Percentiles rank a stretch among this genome's conserved stretches.
phyloP scores from a whole-genome alignment of 371 early-diverging fungal genomes.

The Mucor saturninus region DNA sequence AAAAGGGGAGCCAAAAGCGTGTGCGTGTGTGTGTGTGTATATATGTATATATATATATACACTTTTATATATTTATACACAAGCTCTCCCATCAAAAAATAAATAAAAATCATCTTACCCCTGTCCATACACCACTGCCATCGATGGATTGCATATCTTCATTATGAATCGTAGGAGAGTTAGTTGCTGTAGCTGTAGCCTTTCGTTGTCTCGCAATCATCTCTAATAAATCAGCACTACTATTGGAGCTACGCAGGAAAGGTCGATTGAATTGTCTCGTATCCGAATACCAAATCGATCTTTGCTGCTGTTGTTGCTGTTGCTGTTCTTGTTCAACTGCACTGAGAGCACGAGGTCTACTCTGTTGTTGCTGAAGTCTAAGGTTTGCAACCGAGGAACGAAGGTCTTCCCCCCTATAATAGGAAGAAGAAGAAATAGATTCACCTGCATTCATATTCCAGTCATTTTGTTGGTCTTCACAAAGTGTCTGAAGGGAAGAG shows the following conservation, averaged over 20 bases:
- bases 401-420: constrained; percentile 32
- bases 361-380: constrained; percentile 13
- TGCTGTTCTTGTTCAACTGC: constrained; percentile 33
- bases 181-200: constrained; percentile 1
- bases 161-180: constrained; percentile 2
- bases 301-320: constrained; percentile 5
- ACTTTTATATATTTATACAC: too few relatives aligned
- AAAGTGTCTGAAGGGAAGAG: constrained; percentile 32
- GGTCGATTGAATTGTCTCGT: constrained; percentile 13
- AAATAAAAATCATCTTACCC: constrained; percentile 13
- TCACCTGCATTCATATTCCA: not conserved
- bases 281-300: constrained; percentile 27
- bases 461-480: constrained; percentile 11
- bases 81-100: not conserved
- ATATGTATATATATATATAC: too few relatives aligned
- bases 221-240: constrained; percentile 48
- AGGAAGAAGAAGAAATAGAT: not conserved
- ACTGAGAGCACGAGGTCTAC: constrained; percentile 58
- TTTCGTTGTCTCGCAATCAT: constrained; percentile 42
- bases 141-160: constrained; percentile 15
- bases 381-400: constrained; percentile 26
- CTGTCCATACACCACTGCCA: constrained; percentile 24
- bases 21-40: too few relatives aligned
- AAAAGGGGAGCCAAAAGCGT: not conserved
- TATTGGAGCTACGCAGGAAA: constrained; percentile 38